Base-by-base conservation (phyloP, 805 yeast genomes). In the Pichia deserticola region DNA sequence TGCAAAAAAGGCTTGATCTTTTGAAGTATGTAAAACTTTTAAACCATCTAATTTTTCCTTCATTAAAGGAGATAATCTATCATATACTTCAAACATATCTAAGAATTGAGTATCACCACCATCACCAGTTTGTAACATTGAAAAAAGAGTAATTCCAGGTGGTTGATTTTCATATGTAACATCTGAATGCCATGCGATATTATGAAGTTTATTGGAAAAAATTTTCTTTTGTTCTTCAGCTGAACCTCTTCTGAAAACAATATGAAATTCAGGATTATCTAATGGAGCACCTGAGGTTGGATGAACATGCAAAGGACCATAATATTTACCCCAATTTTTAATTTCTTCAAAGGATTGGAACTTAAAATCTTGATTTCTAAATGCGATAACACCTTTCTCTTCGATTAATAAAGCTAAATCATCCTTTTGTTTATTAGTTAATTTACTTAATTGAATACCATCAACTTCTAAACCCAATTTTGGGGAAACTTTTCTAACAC, bases 91-190 rank as follows among this genome's bases (percentile, higher is more conserved):
- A 40, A 73, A 72, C 30, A 81, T 72, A 60, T 84, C 86, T 13
- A 86, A 77, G 60, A 84, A 86, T 42, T 83, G 69, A 11, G 93
- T 86, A 63, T 86, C 93, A 52, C 93, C 93, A 48, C 92, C 92
- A 45, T 79, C 54, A 29, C 57, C 52, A 9, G 60, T 54, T 41
- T 84, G 86, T 42, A 84, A 68, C 49, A 82, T 78, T 25, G 79
- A 72, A 60, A 86, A 81, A 51, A 82, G 76, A 0, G 95, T 85
- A 50, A 77, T 70, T 10, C 84, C 85, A 8, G 90, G 85, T 4
- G 89, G 85, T 63, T 82, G 88, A 51, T 74, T 72, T 64, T 85
- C 92, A 61, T 81, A 85, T 32, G 88, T 77, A 39, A 82, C 84
- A 63, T 86, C 93, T 3, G 86, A 76, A 65, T 86, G 92, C 85